Evolutionary conservation across 2,329 filamentous ascomycete genomes (phyloP).

Genomic region (Trichoderma sp.): DNA sequence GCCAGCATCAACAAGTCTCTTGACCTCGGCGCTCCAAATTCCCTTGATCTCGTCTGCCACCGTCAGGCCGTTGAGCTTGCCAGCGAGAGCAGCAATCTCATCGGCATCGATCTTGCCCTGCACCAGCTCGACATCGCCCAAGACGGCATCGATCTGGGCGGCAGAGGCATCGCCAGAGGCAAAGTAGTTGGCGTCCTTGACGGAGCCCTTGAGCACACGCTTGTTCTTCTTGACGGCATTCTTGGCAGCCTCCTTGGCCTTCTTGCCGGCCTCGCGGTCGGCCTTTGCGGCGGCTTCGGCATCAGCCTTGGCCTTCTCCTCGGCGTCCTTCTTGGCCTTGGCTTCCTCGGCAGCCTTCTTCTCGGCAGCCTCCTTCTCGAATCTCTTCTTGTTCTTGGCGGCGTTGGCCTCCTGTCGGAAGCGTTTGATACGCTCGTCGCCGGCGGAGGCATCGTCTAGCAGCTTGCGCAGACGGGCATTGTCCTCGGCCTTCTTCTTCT

Average conservation of each 20-base stretch:
- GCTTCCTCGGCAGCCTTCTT: constrained; percentile 85
- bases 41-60: constrained; percentile 80
- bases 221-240: constrained; percentile 99
- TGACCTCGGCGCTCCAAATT: constrained; percentile 74
- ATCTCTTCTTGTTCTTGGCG: constrained; percentile 91
- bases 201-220: constrained; percentile 86
- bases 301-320: constrained; percentile 74
- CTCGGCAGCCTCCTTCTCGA: constrained; percentile 88
- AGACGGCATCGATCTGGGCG: constrained; percentile 73
- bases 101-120: constrained; percentile 87
- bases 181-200: constrained; percentile 99
- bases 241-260: constrained; percentile 98
- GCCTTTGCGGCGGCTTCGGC: constrained; percentile 84
- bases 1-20: constrained; percentile 73
- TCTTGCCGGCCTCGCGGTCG: constrained; percentile 80
- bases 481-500: constrained; percentile 99
- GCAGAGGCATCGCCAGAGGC: constrained; percentile 67
- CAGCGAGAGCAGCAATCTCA: constrained; percentile 79
- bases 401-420: constrained; percentile 92
- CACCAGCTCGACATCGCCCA: constrained; percentile 81
- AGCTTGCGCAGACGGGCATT: constrained; percentile 84
- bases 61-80: constrained; percentile 75
- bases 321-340: constrained; percentile 76
- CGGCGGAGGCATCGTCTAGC: constrained; percentile 78
- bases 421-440: constrained; percentile 94